These are phyloP conservation scores for Chalciporus sphaerocephalus DNA, from an alignment of 768 basidiomycete species.

Conservation along the genomic window DNA sequence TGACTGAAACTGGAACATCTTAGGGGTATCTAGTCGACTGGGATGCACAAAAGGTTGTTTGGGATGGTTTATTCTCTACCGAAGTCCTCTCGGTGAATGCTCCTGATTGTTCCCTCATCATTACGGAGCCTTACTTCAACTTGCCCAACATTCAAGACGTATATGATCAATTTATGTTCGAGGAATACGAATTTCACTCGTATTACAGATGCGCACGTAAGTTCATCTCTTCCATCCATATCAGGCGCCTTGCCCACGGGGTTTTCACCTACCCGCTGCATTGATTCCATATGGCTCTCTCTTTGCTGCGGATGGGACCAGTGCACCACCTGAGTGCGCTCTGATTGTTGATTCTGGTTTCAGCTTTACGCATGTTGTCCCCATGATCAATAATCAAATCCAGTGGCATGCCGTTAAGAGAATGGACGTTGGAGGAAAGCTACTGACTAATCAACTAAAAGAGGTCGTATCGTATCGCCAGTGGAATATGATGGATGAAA, in stretches of 20 bases:
- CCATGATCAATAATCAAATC: conserved; percentile 69
- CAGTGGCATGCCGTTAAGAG: conserved; percentile 81
- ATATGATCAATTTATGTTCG: conserved; percentile 94
- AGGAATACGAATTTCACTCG: conserved; percentile 90
- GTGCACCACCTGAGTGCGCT: conserved; percentile 69
- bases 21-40: conserved; percentile 93
- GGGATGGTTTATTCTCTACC: conserved; percentile 84
- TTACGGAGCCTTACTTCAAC: conserved; percentile 95
- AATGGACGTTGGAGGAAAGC: conserved; percentile 92
- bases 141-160: conserved; percentile 86
- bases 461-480: conserved; percentile 92
- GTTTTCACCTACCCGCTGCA: conserved; percentile 59
- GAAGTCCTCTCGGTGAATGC: conserved; percentile 71
- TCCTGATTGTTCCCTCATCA: conserved; percentile 64
- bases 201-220: conserved; percentile 79
- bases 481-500: conserved; percentile 99
- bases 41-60: conserved; percentile 92
- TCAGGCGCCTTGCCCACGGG: conserved; percentile 19
- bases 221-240: conserved; percentile 30
- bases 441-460: conserved; percentile 92
- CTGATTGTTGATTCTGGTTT: conserved; percentile 88
- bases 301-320: conserved; percentile 47
- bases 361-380: conserved; percentile 90
- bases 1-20: conserved; percentile 20
- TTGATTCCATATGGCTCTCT: conserved; percentile 70